Percentiles rank a stretch among this genome's conserved stretches.
phyloP scores from a whole-genome alignment of 2,329 filamentous ascomycete genomes.

The Fusarium scirpi region DNA sequence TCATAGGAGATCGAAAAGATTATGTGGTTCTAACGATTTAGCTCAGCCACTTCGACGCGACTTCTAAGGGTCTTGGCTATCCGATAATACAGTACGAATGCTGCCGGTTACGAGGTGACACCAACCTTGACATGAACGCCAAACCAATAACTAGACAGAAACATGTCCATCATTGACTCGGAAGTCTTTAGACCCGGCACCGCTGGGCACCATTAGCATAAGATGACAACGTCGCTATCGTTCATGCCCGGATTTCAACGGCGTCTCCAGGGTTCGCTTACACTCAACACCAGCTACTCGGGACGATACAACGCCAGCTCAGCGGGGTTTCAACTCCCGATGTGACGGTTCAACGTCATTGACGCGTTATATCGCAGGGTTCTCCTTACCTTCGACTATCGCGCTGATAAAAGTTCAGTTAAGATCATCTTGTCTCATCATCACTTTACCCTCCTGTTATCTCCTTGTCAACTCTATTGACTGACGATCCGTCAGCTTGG shows the following conservation, averaged over 20 bases:
- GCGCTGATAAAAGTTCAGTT: neutral
- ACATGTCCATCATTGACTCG: neutral
- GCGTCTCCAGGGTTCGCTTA: neutral
- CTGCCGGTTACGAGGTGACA: constrained; percentile 2
- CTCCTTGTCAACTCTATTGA: constrained; percentile 6
- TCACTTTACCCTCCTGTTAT: neutral
- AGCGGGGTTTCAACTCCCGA: neutral
- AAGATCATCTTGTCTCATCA: neutral
- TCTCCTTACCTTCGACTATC: constrained; percentile 1
- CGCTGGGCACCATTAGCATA: neutral
- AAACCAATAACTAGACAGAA: constrained; percentile 11
- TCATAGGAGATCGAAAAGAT: neutral
- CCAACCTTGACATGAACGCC: constrained; percentile 25
- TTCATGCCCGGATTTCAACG: neutral
- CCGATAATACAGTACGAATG: constrained; percentile 1
- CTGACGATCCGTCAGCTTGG: constrained; percentile 5
- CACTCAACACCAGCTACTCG: neutral
- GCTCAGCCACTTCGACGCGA: constrained; percentile 13
- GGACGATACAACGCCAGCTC: constrained; percentile 1
- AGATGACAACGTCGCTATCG: neutral
- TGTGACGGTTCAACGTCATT: constrained; percentile 19
- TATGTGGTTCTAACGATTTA: neutral
- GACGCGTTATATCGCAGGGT: constrained; percentile 25
- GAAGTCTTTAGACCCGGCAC: neutral
- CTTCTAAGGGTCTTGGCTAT: constrained; percentile 1